A percentile compares a stretch with the other conserved stretches of the same genome.
phyloP scores from a whole-genome alignment of 768 basidiomycete genomes.

The Cystofilobasidium macerans region DNA sequence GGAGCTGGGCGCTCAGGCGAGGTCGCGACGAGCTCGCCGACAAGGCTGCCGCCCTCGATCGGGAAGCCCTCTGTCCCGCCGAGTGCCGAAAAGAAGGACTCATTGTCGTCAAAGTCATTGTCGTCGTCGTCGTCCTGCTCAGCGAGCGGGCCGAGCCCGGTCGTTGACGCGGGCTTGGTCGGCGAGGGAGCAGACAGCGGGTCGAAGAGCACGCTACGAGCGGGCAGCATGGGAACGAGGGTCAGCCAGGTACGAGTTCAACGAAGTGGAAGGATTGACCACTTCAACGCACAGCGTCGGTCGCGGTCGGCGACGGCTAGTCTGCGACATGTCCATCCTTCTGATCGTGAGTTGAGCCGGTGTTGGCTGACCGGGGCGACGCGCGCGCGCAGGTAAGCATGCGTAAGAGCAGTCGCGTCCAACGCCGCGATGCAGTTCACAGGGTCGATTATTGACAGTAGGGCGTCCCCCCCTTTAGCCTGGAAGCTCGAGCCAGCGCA shows the following conservation, averaged over 20 bases:
- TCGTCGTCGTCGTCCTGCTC: neutral
- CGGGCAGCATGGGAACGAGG: neutral
- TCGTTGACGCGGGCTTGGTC: neutral
- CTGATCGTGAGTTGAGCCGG: too few species aligned
- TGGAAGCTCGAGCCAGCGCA: too few species aligned
- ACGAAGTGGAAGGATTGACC: neutral
- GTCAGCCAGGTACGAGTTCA: neutral
- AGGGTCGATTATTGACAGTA: too few species aligned
- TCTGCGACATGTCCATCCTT: too few species aligned
- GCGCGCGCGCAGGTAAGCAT: too few species aligned
- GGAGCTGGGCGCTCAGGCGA: neutral
- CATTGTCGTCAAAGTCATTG: neutral
- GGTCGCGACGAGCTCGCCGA: neutral
- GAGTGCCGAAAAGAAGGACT: neutral
- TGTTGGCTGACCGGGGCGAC: too few species aligned
- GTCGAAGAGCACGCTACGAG: neutral
- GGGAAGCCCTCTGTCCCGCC: neutral
- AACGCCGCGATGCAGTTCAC: too few species aligned
- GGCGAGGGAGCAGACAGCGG: neutral
- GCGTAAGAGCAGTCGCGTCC: too few species aligned
- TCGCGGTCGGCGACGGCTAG: too few species aligned
- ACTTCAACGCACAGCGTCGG: too few species aligned
- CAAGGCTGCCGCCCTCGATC: neutral
- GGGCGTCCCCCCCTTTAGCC: too few species aligned
- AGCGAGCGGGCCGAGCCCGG: too few species aligned